Evolutionary conservation across 2,329 filamentous ascomycete species (phyloP), one percentile per base, ranked within the genome.

Genomic region (Neonectria faginata): DNA sequence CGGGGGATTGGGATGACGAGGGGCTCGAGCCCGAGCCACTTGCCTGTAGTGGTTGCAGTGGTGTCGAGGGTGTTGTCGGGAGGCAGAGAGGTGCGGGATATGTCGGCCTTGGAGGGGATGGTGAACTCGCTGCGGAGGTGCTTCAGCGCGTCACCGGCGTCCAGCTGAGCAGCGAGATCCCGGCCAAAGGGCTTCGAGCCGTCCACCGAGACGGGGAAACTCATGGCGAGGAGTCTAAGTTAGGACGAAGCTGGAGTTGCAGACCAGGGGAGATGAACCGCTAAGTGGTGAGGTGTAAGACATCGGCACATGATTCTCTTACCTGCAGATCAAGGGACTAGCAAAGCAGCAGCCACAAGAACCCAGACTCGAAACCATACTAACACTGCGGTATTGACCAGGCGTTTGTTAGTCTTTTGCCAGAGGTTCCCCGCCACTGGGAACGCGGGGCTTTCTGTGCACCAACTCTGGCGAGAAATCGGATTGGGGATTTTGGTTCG

Each of bases 81-180:
- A 57, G 65, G 58, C 4, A 79, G 71, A 29, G 72, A 69, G 55
- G 72, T 75, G 66, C 74, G 74, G 51, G 64, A 62, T 53, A 75
- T 72, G 62, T 76, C 74, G 29, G 69, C 68, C 62, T 70, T 75
- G 62, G 73, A 90, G 1, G 92, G 93, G 59, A 95, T 90, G 53
- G 90, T 84, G 76, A 94, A 96, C 70, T 93, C 85, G 8, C 86
- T 77, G 44, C 91, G 85, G 58, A 90, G 84, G 47, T 80, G 78
- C 11, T 78, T 78, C 33, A 92, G 77, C 12, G 82, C 78, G 71
- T 91, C 89, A 63, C 84, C 77, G 0, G 78, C 77, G 76, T 92
- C 89, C 12, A 90, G 79, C 55, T 68, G 55, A 14, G 52, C 33
- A 39, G 72, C 72, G 3, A 64, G 60, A 33, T 68, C 70, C 27